phyloP scores from a whole-genome alignment of 75 land plant genomes.

The Sequoiadendron giganteum region DNA sequence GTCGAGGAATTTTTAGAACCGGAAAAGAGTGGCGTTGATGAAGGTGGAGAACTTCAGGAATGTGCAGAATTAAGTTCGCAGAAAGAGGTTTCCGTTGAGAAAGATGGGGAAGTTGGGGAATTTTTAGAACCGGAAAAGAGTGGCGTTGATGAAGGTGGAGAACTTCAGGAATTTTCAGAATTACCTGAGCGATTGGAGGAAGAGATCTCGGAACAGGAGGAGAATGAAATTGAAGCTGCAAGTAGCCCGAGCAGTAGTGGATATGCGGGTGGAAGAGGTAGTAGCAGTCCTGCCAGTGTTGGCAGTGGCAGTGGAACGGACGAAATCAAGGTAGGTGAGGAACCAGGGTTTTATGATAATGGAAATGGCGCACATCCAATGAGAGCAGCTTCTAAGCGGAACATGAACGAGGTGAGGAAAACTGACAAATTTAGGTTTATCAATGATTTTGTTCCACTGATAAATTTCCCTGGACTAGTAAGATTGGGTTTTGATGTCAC shows the following conservation, averaged over 20 bases:
- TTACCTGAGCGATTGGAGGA: background rate
- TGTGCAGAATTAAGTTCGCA: background rate
- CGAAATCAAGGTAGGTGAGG: constrained; percentile 1
- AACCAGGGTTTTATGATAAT: background rate
- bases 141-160: background rate
- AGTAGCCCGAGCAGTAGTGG: constrained; percentile 66
- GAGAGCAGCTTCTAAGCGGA: constrained; percentile 33
- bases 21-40: background rate
- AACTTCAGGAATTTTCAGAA: background rate
- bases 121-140: background rate
- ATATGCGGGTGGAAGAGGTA: constrained; percentile 64
- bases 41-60: background rate
- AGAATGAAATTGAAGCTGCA: constrained; percentile 27
- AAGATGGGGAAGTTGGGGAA: background rate
- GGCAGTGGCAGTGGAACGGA: constrained; percentile 19
- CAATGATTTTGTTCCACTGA: background rate
- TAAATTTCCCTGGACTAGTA: background rate
- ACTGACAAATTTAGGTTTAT: background rate
- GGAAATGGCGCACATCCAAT: background rate
- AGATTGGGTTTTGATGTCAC: background rate
- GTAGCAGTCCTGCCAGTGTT: constrained; percentile 39
- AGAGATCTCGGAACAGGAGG: constrained; percentile 10
- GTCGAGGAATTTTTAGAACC: background rate
- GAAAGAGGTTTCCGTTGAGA: background rate
- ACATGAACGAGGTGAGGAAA: constrained; percentile 47